Base-by-base conservation (phyloP, 495 filamentous ascomycete species). In the Lophiotrema nucula region DNA sequence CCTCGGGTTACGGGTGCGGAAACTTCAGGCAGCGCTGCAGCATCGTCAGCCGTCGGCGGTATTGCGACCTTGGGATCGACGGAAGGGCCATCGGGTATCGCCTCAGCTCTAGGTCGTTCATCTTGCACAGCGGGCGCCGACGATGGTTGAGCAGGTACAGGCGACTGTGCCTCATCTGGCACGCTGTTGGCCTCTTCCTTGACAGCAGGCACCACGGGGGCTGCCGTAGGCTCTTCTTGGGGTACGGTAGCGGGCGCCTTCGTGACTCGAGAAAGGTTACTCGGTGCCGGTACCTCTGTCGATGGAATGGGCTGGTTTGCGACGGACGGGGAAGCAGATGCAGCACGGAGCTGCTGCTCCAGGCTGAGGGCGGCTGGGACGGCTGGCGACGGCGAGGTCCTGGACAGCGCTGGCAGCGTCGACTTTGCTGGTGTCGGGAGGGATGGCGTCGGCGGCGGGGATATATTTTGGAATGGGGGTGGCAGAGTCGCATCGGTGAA, bases 401-500 rank as follows among this genome's bases (percentile, higher is more conserved):
- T 56, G 2, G 47, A n/a, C 5, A 48, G 50, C 25, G 31, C 4
- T 4, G 47, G 24, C 0, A 45, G 18, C 2, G 43, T 13, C 11
- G 55, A 42, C 37, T 68, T 68, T 22, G 57, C 39, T 37, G 53
- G 35, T 18, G 56, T 33, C 22, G 47, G 50, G 24, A 53, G 58
- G n/a, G 58, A 44, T 42, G 31, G 33, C 35, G 54, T 63, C 16
- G 56, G 47, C 31, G 57, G 44, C 28, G 39, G 39, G 6, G 45
- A 46, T 37, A 57, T 18, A 39, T 49, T n/a, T 28, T 62, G 53
- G 33, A 26, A 26, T 3, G 69, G 71, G 25, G 47, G 69, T 24
- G 89, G 88, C 45, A 95, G 79, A 52, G 84, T 86, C 33, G 81
- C 63, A 33, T 60, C 51, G 43, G 33, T 44, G 38, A 58, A 66